Evolutionary conservation across 441 rosid genomes (phyloP).

Genomic region (Erodium trifolium): DNA sequence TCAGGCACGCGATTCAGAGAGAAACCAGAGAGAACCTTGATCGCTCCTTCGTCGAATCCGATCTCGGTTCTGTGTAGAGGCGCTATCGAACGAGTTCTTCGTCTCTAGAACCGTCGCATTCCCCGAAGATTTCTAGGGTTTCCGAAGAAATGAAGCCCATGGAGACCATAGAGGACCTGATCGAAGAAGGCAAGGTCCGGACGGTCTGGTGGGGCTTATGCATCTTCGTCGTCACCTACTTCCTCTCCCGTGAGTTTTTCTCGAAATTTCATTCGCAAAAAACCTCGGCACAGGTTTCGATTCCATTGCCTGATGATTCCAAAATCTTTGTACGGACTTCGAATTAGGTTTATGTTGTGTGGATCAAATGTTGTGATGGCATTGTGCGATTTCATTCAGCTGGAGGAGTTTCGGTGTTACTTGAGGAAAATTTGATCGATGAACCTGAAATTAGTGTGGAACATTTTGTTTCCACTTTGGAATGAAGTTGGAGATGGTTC

Average conservation of each 20-base stretch:
- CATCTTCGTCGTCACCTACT: conserved; percentile 66
- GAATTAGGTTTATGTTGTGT: neutral
- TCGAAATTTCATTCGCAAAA: neutral
- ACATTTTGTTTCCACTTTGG: neutral
- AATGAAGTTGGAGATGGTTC: neutral
- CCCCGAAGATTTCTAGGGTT: neutral
- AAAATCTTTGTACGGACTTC: neutral
- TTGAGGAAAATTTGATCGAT: neutral
- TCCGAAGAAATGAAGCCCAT: conserved; percentile 49
- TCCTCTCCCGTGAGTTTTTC: conserved; percentile 63
- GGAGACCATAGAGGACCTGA: conserved; percentile 88
- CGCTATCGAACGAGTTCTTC: neutral
- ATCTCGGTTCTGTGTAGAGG: neutral
- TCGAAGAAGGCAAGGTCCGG: conserved; percentile 83
- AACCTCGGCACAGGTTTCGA: neutral
- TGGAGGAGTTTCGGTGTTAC: neutral
- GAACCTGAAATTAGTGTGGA: neutral
- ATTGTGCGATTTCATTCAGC: neutral
- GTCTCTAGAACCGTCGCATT: neutral
- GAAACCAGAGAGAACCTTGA: neutral
- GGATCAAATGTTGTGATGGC: neutral
- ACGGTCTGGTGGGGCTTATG: conserved; percentile 79
- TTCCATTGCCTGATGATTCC: neutral
- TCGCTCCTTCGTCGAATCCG: neutral
- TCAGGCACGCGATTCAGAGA: neutral